Evolutionary conservation across 768 basidiomycete species (phyloP).

Genomic region (Xanthoconium stramineum): DNA sequence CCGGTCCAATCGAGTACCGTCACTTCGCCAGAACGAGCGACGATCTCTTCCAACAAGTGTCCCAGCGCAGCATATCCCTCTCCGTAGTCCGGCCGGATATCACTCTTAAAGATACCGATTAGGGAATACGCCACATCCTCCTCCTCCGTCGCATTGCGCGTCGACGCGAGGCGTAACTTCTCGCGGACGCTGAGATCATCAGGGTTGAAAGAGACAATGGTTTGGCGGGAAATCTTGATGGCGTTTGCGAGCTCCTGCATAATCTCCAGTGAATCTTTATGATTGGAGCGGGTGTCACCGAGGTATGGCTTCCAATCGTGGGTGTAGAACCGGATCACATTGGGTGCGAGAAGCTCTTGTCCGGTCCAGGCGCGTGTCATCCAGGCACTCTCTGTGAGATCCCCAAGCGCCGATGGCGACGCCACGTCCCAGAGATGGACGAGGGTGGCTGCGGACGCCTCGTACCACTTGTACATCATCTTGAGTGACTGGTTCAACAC

Average conservation of each 20-base stretch:
- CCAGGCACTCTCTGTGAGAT: conserved; percentile 4
- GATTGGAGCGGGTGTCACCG: background rate
- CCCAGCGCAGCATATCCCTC: background rate
- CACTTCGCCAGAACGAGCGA: no score
- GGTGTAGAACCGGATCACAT: conserved; percentile 9
- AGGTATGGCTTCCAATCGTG: conserved; percentile 11
- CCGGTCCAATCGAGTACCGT: no score
- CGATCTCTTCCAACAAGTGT: background rate
- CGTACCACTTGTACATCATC: conserved; percentile 16
- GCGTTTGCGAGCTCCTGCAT: conserved; percentile 7
- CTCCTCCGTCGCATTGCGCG: conserved; percentile 2
- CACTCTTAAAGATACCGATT: conserved; percentile 6
- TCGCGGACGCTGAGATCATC: conserved; percentile 2
- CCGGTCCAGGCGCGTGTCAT: conserved; percentile 16
- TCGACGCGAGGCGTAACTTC: conserved; percentile 12
- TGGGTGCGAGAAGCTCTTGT: conserved; percentile 14
- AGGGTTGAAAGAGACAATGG: conserved; percentile 3
- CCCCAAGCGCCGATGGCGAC: background rate
- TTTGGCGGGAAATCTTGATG: background rate
- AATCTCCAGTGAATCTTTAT: conserved; percentile 11
- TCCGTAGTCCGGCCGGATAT: background rate
- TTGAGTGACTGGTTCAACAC: conserved; percentile 7
- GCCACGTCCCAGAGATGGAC: background rate
- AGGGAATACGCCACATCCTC: conserved; percentile 8
- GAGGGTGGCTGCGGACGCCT: conserved; percentile 2